A percentile compares a stretch with the other conserved stretches of the same genome.
Conservation (phyloP, 345 rosid genomes). For the Durio zibethinus region DNA sequence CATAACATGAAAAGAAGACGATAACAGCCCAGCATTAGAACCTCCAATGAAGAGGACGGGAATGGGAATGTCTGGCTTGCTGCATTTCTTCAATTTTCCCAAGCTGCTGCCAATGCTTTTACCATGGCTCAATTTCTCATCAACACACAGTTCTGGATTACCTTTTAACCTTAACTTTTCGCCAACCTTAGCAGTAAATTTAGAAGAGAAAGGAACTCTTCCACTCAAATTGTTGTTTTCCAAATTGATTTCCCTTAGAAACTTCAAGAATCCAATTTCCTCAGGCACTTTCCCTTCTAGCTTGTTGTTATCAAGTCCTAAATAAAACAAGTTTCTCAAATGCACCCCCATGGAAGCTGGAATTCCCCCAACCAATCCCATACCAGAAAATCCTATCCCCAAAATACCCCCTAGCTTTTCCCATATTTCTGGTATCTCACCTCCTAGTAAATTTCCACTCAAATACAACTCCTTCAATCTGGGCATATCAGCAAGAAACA, state of each 20-base stretch:
- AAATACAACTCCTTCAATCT: conserved; percentile 42
- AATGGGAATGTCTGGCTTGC: conserved; percentile 23
- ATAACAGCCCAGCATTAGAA: conserved; percentile 8
- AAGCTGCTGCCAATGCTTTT: conserved; percentile 3
- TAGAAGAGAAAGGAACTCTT: conserved; percentile 40
- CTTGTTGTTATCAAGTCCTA: conserved; percentile 57
- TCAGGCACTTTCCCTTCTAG: conserved; percentile 53
- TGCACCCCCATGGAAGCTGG: conserved; percentile 52
- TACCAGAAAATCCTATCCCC: conserved; percentile 54
- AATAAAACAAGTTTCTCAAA: conserved; percentile 37
- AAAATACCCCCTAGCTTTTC: conserved; percentile 40
- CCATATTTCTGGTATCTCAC: conserved; percentile 61
- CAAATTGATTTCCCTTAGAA: conserved; percentile 47
- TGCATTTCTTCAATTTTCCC: conserved; percentile 30
- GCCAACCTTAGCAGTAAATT: conserved; percentile 40
- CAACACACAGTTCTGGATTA: conserved; percentile 41
- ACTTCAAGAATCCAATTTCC: conserved; percentile 42
- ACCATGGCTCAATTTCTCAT: conserved; percentile 11
- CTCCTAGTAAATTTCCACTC: conserved; percentile 67
- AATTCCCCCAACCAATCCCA: conserved; percentile 50
- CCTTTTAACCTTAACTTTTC: conserved; percentile 50
- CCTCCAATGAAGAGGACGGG: conserved; percentile 17
- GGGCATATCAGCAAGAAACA: conserved; percentile 40
- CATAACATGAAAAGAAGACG: not conserved
- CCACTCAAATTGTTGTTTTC: conserved; percentile 69